Conservation (phyloP, 305 asterid species). For the Fraxinus angustifolia region DNA sequence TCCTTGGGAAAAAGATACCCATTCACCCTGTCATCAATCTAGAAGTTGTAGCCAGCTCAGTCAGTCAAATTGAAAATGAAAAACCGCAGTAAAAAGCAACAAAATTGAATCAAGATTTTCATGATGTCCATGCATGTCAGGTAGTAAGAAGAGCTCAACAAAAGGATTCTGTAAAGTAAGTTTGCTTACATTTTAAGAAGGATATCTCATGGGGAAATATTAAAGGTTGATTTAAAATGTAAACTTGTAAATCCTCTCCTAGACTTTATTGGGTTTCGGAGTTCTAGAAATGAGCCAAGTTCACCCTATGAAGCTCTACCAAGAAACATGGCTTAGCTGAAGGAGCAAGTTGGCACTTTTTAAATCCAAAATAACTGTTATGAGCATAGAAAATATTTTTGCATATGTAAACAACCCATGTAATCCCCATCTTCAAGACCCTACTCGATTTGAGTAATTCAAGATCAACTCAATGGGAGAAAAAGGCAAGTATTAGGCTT, state of each 20-base stretch:
- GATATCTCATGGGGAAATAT: neutral
- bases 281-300: neutral
- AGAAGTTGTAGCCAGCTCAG: constrained; percentile 21
- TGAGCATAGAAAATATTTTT: neutral
- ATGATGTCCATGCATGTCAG: neutral
- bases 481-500: neutral
- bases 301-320: neutral
- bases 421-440: neutral
- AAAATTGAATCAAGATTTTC: neutral
- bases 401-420: neutral
- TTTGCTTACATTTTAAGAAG: neutral
- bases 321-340: neutral
- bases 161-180: neutral
- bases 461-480: neutral
- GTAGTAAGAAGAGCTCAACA: neutral
- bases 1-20: constrained; percentile 76
- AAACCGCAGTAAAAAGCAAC: neutral
- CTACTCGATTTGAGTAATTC: neutral
- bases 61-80: constrained; percentile 31
- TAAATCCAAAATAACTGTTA: neutral
- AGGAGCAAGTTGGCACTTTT: neutral
- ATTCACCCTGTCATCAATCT: constrained; percentile 75
- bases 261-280: neutral
- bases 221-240: neutral
- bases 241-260: neutral